Evolutionary conservation across 148 eudicot genomes (phyloP).

Genomic region (Dianthus caryophyllus): DNA sequence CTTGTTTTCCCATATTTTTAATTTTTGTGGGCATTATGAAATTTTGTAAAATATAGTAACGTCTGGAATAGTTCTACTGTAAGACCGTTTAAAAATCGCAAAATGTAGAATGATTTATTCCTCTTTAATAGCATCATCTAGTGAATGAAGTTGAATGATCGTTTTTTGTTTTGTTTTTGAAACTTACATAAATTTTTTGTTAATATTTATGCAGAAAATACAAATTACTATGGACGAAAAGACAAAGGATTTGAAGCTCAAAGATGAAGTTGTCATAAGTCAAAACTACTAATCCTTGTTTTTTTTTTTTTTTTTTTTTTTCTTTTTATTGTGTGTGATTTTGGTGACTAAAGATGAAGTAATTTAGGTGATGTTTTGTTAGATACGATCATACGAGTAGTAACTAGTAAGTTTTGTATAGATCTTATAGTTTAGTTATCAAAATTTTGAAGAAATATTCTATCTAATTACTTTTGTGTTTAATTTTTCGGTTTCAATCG

Average conservation of each 20-base stretch:
- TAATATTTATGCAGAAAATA: constrained; percentile 23
- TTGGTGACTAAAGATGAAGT: constrained; percentile 18
- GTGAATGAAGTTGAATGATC: background rate
- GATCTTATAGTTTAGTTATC: constrained; percentile 25
- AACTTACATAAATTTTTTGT: background rate
- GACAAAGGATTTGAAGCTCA: constrained; percentile 42
- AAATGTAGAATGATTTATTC: no score
- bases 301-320: background rate
- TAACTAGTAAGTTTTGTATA: constrained; percentile 22
- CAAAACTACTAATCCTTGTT: background rate
- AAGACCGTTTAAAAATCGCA: no score
- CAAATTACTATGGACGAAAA: constrained; percentile 32
- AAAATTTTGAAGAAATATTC: constrained; percentile 18
- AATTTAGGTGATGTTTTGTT: constrained; percentile 18
- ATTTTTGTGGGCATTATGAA: no score
- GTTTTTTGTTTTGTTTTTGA: background rate
- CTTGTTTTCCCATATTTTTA: background rate
- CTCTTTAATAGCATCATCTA: background rate
- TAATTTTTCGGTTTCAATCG: no score
- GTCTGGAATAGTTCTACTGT: no score
- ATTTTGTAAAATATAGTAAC: no score
- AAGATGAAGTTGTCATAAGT: constrained; percentile 34
- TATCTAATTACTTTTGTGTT: background rate
- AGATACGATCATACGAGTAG: constrained; percentile 19
- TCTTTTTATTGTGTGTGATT: no score